These are phyloP conservation scores for Talaromyces wortmannii DNA, from an alignment of 495 filamentous ascomycete species.

Conservation along the genomic window DNA sequence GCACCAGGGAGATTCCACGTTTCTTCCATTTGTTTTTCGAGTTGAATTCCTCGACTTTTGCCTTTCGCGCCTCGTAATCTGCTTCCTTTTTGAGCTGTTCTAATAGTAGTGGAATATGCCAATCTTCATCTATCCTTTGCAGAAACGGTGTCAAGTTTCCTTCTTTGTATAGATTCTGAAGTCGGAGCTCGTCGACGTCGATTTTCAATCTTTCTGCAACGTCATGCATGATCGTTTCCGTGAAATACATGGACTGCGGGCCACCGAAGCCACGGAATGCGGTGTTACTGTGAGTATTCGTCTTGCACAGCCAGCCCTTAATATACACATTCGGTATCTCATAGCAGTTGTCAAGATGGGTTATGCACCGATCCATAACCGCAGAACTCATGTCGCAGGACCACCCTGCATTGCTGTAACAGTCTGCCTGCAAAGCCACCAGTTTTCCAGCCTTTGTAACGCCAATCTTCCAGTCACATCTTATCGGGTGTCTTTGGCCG, in stretches of 20 bases:
- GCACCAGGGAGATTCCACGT: conserved; percentile 81
- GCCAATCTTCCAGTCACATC: conserved; percentile 85
- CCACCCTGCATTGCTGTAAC: conserved; percentile 91
- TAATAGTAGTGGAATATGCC: conserved; percentile 93
- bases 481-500: conserved; percentile 90
- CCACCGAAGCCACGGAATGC: conserved; percentile 97
- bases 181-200: conserved; percentile 69
- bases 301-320: conserved; percentile 80
- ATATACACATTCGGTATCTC: conserved; percentile 80
- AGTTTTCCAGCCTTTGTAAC: conserved; percentile 91
- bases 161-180: conserved; percentile 85
- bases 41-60: conserved; percentile 76
- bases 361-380: conserved; percentile 75
- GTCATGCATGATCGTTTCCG: conserved; percentile 80
- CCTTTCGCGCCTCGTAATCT: conserved; percentile 60
- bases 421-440: conserved; percentile 84
- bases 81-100: conserved; percentile 78
- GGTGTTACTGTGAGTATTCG: conserved; percentile 94
- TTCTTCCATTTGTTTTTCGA: conserved; percentile 89
- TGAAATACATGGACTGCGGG: conserved; percentile 93
- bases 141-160: conserved; percentile 85
- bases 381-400: conserved; percentile 86
- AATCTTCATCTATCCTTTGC: conserved; percentile 73
- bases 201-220: conserved; percentile 89
- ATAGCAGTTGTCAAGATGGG: conserved; percentile 86